These are phyloP conservation scores for Ophiocordyceps australis DNA, from an alignment of 2,329 filamentous ascomycete species.

Conservation along the genomic window DNA sequence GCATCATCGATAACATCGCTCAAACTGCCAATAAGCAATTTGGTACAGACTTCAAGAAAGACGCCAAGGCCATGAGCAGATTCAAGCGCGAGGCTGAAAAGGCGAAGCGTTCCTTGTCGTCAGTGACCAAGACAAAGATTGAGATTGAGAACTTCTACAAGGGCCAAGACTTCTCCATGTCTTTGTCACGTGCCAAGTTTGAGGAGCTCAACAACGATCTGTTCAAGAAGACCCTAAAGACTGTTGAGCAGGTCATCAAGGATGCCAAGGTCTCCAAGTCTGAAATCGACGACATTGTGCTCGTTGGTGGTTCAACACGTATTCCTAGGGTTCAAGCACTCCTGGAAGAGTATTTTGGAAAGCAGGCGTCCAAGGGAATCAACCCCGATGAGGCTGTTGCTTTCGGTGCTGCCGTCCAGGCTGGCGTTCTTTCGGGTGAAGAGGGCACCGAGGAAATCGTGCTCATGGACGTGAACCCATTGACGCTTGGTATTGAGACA, in stretches of 20 bases:
- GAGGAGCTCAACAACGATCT: slow-evolving; percentile 98
- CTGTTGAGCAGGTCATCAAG: slow-evolving; percentile 95
- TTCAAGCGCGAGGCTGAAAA: slow-evolving; percentile 99
- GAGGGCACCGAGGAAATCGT: slow-evolving; percentile 63
- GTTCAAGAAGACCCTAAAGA: slow-evolving; percentile 98
- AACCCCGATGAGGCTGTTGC: slow-evolving; percentile 99
- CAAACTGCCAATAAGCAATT: slow-evolving; percentile 99
- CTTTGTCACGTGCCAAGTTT: slow-evolving; percentile 94
- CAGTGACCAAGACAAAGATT: slow-evolving; percentile 81
- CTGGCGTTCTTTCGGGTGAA: slow-evolving; percentile 84
- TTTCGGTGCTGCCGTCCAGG: slow-evolving; percentile 93
- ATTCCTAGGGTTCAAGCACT: slow-evolving; percentile 94
- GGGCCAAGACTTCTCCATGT: slow-evolving; percentile 96
- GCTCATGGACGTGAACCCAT: slow-evolving; percentile 93
- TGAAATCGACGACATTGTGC: slow-evolving; percentile 90
- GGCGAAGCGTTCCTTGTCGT: slow-evolving; percentile 95
- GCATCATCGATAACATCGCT: slow-evolving; percentile 88
- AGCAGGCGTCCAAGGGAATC: slow-evolving; percentile 98
- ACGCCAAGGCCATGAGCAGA: slow-evolving; percentile 96
- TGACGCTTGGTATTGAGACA: slow-evolving; percentile 94
- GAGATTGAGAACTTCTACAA: slow-evolving; percentile 97
- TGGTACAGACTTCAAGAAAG: slow-evolving; percentile 79
- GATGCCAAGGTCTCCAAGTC: slow-evolving; percentile 94
- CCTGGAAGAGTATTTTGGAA: slow-evolving; percentile 89
- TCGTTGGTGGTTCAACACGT: slow-evolving; percentile 96